Evolutionary conservation across 164 flowering plant genomes (phyloP).

Genomic region (Taxillus chinensis): DNA sequence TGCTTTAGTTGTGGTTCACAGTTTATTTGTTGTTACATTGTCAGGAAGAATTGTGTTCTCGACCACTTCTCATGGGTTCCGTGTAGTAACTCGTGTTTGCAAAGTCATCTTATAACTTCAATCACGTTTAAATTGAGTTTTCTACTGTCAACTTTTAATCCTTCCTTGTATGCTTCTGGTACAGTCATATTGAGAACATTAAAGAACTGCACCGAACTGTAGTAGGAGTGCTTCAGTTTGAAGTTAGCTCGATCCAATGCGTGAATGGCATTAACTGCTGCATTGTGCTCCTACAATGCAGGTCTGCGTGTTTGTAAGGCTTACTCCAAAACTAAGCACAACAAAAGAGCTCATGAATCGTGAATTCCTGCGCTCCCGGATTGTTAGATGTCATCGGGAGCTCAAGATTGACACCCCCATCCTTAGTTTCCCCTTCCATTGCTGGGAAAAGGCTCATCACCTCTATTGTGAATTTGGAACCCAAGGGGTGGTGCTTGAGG

Average conservation of each 20-base stretch:
- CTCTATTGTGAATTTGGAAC: slow-evolving; percentile 83
- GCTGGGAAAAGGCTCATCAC: slow-evolving; percentile 66
- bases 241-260: not conserved
- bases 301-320: slow-evolving; percentile 55
- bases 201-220: not conserved
- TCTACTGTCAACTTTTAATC: too few relatives aligned
- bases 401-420: slow-evolving; percentile 47
- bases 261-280: not conserved
- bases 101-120: too few relatives aligned
- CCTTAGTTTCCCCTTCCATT: slow-evolving; percentile 18
- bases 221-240: not conserved
- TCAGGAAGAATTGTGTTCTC: too few relatives aligned
- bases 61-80: too few relatives aligned
- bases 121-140: too few relatives aligned
- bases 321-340: slow-evolving; percentile 15
- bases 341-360: slow-evolving; percentile 10
- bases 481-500: slow-evolving; percentile 53
- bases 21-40: too few relatives aligned
- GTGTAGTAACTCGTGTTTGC: too few relatives aligned
- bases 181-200: not conserved
- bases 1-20: too few relatives aligned
- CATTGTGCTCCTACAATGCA: slow-evolving; percentile 15
- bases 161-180: not conserved
- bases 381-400: slow-evolving; percentile 61
- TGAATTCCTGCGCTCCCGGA: slow-evolving; percentile 37